phyloP scores from a whole-genome alignment of 176 grass and related monocot genomes.

The Secale cereale region DNA sequence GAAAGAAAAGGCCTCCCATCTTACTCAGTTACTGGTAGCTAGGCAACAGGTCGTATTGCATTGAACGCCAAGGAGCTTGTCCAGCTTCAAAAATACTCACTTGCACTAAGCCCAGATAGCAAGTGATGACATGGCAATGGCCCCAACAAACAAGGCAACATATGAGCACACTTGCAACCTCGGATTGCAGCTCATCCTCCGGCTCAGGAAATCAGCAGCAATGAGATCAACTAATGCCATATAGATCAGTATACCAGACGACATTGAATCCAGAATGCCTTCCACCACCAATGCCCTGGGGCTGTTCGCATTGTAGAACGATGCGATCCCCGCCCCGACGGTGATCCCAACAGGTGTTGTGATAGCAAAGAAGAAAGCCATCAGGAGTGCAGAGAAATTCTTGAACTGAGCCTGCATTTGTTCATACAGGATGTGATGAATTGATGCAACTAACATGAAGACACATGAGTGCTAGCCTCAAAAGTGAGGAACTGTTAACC shows the following conservation, averaged over 20 bases:
- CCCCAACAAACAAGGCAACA: conserved; percentile 57
- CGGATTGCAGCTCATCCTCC: conserved; percentile 51
- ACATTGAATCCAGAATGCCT: conserved; percentile 71
- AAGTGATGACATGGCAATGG: conserved; percentile 62
- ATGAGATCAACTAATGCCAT: conserved; percentile 81
- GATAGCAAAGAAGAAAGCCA: conserved; percentile 75
- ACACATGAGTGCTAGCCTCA: not conserved
- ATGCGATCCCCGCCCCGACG: conserved; percentile 31
- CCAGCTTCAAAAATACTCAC: not conserved
- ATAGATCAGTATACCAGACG: conserved; percentile 85
- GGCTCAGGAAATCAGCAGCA: conserved; percentile 68
- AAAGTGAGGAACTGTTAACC: not conserved
- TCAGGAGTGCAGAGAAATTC: conserved; percentile 37
- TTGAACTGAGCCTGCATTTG: conserved; percentile 69
- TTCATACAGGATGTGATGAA: not conserved
- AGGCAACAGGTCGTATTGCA: not conserved
- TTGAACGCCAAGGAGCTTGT: not conserved
- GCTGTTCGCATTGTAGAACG: conserved; percentile 73
- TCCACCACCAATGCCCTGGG: conserved; percentile 52
- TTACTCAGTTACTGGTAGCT: not conserved
- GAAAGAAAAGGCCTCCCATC: not conserved
- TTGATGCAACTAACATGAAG: not conserved
- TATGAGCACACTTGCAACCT: conserved; percentile 56
- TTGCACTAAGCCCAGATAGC: conserved; percentile 66
- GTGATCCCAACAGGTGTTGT: conserved; percentile 69